Evolutionary conservation across 192 early-diverging fungal genomes (phyloP).

Genomic region (Oehlia diaphana): DNA sequence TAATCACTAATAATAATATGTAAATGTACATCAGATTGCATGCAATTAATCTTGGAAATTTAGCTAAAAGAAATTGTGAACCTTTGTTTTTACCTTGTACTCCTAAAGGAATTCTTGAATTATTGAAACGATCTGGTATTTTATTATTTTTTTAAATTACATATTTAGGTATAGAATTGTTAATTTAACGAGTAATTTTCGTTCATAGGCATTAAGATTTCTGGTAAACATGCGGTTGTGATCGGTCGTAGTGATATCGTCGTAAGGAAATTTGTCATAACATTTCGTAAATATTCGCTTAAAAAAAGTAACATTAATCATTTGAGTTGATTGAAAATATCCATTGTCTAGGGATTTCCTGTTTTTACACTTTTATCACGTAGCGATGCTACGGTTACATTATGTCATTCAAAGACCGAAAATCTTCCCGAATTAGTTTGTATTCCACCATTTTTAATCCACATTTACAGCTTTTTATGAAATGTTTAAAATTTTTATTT

Average conservation of each 20-base stretch:
- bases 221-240: constrained; percentile 90
- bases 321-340: neutral
- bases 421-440: constrained; percentile 78
- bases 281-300: neutral
- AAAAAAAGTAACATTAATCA: neutral
- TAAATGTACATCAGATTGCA: constrained; percentile 67
- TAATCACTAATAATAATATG: too few relatives aligned
- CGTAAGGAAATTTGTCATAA: constrained; percentile 30
- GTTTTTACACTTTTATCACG: constrained; percentile 79
- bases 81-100: constrained; percentile 95
- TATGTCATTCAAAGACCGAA: constrained; percentile 86
- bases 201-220: constrained; percentile 56
- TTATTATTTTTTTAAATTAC: neutral
- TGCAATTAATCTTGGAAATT: constrained; percentile 86
- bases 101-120: constrained; percentile 89
- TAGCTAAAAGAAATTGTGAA: constrained; percentile 76
- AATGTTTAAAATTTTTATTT: neutral
- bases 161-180: neutral
- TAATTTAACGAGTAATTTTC: neutral
- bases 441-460: neutral
- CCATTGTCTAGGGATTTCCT: constrained; percentile 66
- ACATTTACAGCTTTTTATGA: neutral
- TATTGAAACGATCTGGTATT: constrained; percentile 67
- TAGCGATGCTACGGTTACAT: constrained; percentile 87
- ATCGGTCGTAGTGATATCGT: constrained; percentile 98